Percentiles rank a stretch among this genome's conserved stretches.
These are phyloP conservation scores for Euphorbia celastroides DNA, from an alignment of 441 rosid species.

Conservation along the genomic window DNA sequence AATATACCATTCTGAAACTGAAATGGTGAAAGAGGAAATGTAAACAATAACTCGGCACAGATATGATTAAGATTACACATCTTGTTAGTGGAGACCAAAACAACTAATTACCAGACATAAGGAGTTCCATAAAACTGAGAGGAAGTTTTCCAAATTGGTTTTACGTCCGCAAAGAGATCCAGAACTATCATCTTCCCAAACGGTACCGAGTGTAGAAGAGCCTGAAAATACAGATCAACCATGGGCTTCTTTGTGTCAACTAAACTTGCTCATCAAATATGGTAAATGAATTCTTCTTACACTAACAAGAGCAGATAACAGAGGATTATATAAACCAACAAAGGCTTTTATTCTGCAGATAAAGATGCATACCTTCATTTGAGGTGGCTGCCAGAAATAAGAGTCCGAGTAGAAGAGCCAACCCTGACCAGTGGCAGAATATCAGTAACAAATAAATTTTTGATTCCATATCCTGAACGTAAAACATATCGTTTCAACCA, in stretches of 20 bases:
- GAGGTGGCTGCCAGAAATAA: constrained; percentile 86
- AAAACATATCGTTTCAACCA: too few relatives aligned
- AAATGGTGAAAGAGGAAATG: neutral
- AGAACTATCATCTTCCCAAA: constrained; percentile 93
- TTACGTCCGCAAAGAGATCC: constrained; percentile 91
- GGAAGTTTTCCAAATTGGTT: constrained; percentile 82
- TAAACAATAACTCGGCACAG: too few relatives aligned
- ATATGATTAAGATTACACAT: neutral
- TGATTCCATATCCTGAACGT: too few relatives aligned
- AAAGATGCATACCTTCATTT: constrained; percentile 62
- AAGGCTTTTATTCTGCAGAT: constrained; percentile 2
- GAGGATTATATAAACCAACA: constrained; percentile 1
- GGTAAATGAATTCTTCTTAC: neutral
- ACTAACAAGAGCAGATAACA: too few relatives aligned
- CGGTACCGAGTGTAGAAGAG: constrained; percentile 91
- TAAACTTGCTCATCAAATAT: neutral
- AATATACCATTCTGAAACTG: neutral
- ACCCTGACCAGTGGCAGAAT: constrained; percentile 51
- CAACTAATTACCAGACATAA: constrained; percentile 65
- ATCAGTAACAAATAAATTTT: neutral
- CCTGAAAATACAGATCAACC: constrained; percentile 43
- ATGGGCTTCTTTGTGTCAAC: neutral
- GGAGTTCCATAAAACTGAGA: constrained; percentile 88
- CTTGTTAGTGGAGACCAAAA: neutral
- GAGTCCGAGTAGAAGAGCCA: constrained; percentile 95